Evolutionary conservation across 2,329 filamentous ascomycete genomes (phyloP), one percentile per base, ranked within the genome.

Genomic region (Saccharata proteae): DNA sequence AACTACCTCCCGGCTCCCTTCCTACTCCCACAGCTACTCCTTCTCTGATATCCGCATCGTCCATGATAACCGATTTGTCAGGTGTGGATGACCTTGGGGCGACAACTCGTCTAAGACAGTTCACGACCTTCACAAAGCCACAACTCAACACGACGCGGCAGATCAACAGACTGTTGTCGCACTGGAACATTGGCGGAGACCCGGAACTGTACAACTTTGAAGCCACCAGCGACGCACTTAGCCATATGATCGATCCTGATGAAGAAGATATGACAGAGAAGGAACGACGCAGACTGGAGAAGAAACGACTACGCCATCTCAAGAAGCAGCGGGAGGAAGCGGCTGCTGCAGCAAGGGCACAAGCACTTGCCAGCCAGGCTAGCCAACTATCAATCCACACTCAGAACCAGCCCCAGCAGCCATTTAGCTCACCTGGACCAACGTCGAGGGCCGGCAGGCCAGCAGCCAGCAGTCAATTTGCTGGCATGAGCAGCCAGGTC

Each of bases 161-260:
- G 11, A 43, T 62, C 4, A 43, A 40, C 14, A 48, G 51, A 23
- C 38, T 63, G 11, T 47, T 64, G 5, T 41, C 48, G 18, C 61
- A 64, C 34, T 65, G 61, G 62, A 38, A 45, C 6, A 22, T 45
- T 2, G 58, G 55, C 15, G 36, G 41, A 4, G 52, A 62, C 30
- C 58, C 57, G 2, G 38, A 30, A 3, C 38, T 37, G 4, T 65
- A 65, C 38, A 51, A 61, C 30, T 65, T 56, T 56, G 43, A 50
- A 14, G 39, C 49, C 2, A 51, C 45, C 43, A 15, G 37, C 39
- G 18, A 27, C 46, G n/a, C 42, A 37, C 8, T 44, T 45, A 30
- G 48, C 48, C 14, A 18, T 12, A 30, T 15, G 11, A 43, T 48
- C 16, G 49, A 52, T 12, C 19, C 37, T 11, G 43, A 46, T 4